A percentile compares a stretch with the other conserved stretches of the same genome.
phyloP scores from a whole-genome alignment of 2,329 filamentous ascomycete species.

The Niveomyces coronatus region DNA sequence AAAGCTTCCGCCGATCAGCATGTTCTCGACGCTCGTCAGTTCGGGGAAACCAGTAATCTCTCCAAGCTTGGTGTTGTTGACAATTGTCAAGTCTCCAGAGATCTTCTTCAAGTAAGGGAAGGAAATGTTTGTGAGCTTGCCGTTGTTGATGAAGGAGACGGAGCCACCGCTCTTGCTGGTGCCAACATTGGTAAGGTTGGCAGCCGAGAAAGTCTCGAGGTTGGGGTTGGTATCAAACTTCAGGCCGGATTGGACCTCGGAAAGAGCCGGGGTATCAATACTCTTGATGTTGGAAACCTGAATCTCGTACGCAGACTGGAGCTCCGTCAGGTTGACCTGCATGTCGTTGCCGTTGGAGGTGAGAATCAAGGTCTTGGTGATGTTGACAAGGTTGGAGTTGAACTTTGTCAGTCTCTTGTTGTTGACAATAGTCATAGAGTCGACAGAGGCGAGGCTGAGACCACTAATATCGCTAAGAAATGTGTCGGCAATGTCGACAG shows the following conservation, averaged over 20 bases:
- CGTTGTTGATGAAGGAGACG: slow-evolving; percentile 54
- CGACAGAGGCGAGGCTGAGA: slow-evolving; percentile 67
- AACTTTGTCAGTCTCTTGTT: slow-evolving; percentile 71
- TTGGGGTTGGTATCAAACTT: slow-evolving; percentile 71
- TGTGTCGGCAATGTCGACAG: slow-evolving; percentile 76
- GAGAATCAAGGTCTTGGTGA: slow-evolving; percentile 61
- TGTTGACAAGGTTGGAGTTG: slow-evolving; percentile 66
- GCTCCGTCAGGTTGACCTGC: slow-evolving; percentile 63
- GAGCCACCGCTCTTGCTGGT: slow-evolving; percentile 21
- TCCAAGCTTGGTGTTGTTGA: slow-evolving; percentile 74
- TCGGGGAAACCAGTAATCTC: slow-evolving; percentile 56
- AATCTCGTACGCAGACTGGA: slow-evolving; percentile 45
- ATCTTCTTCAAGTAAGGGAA: slow-evolving; percentile 59
- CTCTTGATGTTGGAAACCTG: slow-evolving; percentile 64
- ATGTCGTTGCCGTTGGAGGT: slow-evolving; percentile 70
- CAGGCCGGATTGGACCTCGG: slow-evolving; percentile 64
- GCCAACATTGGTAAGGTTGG: slow-evolving; percentile 61
- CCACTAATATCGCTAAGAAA: slow-evolving; percentile 67
- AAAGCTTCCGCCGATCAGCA: slow-evolving; percentile 78
- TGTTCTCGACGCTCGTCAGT: slow-evolving; percentile 63
- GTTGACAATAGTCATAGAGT: slow-evolving; percentile 76
- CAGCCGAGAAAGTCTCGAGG: slow-evolving; percentile 48
- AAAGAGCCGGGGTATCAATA: slow-evolving; percentile 63
- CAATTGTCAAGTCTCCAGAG: slow-evolving; percentile 71
- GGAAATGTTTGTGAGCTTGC: slow-evolving; percentile 59